Evolutionary conservation across 345 rosid species (phyloP).

Genomic region (Raphanus raphanistrum): DNA sequence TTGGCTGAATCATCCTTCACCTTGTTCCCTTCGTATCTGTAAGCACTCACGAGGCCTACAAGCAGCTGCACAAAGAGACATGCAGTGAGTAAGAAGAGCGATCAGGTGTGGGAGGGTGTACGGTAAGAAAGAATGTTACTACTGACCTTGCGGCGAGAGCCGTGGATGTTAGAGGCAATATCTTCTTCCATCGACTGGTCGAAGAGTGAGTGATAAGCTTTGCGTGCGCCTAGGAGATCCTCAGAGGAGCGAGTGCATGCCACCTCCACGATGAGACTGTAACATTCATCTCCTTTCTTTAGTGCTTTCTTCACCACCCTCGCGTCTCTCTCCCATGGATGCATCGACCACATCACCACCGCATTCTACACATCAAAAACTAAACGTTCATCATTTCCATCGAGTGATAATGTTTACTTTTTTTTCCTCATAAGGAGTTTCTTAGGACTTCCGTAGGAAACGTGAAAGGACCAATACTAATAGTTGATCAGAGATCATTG

Average conservation of each 20-base stretch:
- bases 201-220: conserved; percentile 88
- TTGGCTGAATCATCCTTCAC: conserved; percentile 59
- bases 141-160: conserved; percentile 56
- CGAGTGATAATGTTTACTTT: neutral
- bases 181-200: conserved; percentile 84
- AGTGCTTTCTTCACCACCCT: conserved; percentile 68
- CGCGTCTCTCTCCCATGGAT: conserved; percentile 97
- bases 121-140: neutral
- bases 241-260: conserved; percentile 82
- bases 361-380: conserved; percentile 54
- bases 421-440: neutral
- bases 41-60: conserved; percentile 89
- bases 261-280: conserved; percentile 63
- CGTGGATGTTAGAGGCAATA: conserved; percentile 53
- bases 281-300: conserved; percentile 49
- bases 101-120: neutral
- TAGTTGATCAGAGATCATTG: neutral
- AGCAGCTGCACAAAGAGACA: conserved; percentile 53
- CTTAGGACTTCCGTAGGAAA: neutral
- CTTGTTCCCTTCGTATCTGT: conserved; percentile 76
- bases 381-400: neutral
- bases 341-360: conserved; percentile 66
- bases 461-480: neutral
- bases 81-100: neutral
- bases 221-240: conserved; percentile 76